Evolutionary conservation across 2,329 filamentous ascomycete species (phyloP), one percentile per base, ranked within the genome.

Genomic region (Fusarium sp.): DNA sequence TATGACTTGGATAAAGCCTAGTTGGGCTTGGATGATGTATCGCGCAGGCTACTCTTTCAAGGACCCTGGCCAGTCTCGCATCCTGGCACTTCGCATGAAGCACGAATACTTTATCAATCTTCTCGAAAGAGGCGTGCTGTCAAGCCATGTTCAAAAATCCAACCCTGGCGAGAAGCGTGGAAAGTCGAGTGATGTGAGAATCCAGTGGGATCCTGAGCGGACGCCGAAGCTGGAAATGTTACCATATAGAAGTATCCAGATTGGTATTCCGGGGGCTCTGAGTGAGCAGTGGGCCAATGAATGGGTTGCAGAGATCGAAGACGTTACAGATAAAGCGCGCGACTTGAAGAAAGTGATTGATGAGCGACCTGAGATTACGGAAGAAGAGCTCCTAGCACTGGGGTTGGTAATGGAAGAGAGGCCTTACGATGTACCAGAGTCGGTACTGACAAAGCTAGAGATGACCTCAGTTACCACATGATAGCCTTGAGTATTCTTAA

Each of bases 1-100:
- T 52, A 89, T 89, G 87, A 90, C 88, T 6, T 90, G 88, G 88
- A 84, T 90, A 68, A 90, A 90, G 72, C 87, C 87, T 0, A 86
- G 83, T 61, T 90, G 87, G 83, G 79, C 81, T 46, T 90, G 88
- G 88, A 88, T 89, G 83, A 84, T 89, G 77, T 89, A 90, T 73
- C 86, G 88, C 47, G 81, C 82, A 20, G 88, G 87, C 16, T 90
- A 89, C 78, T 85, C 84, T 1, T 83, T 80, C 75, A 90, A 90
- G 70, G 85, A 88, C 62, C 31, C 74, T 0, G 76, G 82, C 4
- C 88, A 90, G 75, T 80, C 82, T 34, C 83, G 82, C 46, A 85
- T 90, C 28, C 80, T 91, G 2, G 87, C 88, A 1, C 77, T 90
- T 7, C 83, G 80, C 49, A 85, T 90, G 77, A 83, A 78, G 26